Base-by-base conservation (phyloP, 371 early-diverging fungal species). In the Syncephalastrum sp. region DNA sequence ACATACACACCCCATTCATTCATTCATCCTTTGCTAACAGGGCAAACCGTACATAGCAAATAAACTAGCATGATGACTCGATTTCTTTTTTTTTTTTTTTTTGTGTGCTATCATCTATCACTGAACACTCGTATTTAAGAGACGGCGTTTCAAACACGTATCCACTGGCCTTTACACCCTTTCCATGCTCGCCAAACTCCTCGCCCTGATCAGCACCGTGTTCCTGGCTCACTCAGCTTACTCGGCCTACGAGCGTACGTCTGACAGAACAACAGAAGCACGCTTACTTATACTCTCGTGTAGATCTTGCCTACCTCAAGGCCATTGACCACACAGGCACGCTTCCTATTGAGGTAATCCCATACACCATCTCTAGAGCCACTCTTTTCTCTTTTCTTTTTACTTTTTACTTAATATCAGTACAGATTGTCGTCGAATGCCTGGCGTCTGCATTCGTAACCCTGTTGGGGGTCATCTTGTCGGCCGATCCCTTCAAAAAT, bases 241-340 rank as follows among this genome's bases (percentile, higher is more conserved):
- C 61, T 87, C 87, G 19, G 84, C 85, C 21, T 87, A 85, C 72
- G 85, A 87, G 68, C 87, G 87, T 85, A 80, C 53, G 72, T 57
- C 12, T 0, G 38, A 33, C 38, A 33, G 10, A 5, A 33, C 21
- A 33, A 2, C 8, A 41, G 12, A 4, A n/a, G 44, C 7, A 41
- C 21, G n/a, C 10, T 24, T 21, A 23, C 29, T 55, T 14, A 42
- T 47, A 50, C 13, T 44, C 4, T 15, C 16, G 42, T 25, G 24
- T 75, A 87, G 87, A 87, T 74, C 77, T 85, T 42, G 81, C 85
- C 47, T 87, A 85, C 55, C 60, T 87, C 19, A 87, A 85, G 70
- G 87, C 83, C 10, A 75, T 83, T 21, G 87, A 84, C 61, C 74
- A 77, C 68, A 19, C 70, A 76, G 56, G 62, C 73, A 23, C 64